These are phyloP conservation scores for Suillus clintonianus DNA, from an alignment of 768 basidiomycete genomes.

Conservation along the genomic window DNA sequence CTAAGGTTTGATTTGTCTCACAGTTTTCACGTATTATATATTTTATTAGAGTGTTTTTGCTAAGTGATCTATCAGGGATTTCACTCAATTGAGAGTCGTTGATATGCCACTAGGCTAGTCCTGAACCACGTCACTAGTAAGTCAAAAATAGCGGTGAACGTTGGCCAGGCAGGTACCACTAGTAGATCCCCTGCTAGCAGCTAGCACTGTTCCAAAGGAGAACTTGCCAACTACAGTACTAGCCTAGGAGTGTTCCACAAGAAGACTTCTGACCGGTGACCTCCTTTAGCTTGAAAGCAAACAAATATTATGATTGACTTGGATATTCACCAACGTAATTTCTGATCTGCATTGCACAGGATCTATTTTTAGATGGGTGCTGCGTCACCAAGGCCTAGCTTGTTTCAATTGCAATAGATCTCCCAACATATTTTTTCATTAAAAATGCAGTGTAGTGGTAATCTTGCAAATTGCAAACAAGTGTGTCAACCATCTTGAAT, in stretches of 20 bases:
- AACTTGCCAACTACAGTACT: too few relatives aligned
- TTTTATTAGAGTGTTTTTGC: not conserved
- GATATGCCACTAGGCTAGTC: not conserved
- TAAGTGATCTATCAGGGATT: not conserved
- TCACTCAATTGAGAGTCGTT: not conserved
- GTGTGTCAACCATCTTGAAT: not conserved
- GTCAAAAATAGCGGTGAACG: not conserved
- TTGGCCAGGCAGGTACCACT: not conserved
- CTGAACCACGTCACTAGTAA: not conserved
- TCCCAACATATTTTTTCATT: not conserved
- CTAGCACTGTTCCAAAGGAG: too few relatives aligned
- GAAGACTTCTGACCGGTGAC: too few relatives aligned
- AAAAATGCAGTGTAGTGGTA: not conserved
- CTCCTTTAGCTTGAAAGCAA: too few relatives aligned
- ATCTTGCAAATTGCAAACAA: not conserved
- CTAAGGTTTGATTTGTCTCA: not conserved
- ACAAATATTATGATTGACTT: too few relatives aligned
- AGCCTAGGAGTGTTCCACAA: too few relatives aligned
- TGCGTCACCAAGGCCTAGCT: not conserved
- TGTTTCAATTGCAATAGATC: not conserved
- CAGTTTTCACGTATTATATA: conserved; percentile 1
- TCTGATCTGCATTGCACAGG: too few relatives aligned
- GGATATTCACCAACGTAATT: too few relatives aligned
- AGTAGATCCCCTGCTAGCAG: too few relatives aligned
- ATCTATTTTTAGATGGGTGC: too few relatives aligned